Conservation (phyloP, 2,329 filamentous ascomycete species). For the Graphiopsis chlorocephala region DNA sequence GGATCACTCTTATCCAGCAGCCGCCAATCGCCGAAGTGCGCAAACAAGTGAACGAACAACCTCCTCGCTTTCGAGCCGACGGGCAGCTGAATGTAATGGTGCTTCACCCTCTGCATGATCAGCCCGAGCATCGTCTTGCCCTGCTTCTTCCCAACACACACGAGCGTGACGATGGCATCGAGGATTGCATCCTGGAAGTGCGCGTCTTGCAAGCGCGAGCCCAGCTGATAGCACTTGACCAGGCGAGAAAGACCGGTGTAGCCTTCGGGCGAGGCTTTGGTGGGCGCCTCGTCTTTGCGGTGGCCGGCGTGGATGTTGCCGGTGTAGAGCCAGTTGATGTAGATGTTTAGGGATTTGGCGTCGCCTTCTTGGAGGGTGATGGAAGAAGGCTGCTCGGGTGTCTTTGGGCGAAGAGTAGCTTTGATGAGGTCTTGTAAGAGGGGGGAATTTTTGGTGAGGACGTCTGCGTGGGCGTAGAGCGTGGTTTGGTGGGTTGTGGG, state of each 20-base stretch:
- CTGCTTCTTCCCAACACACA: background rate
- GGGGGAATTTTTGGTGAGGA: background rate
- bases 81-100: background rate
- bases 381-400: background rate
- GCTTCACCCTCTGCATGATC: background rate
- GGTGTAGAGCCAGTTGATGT: conserved; percentile 24
- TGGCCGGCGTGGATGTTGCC: conserved; percentile 8
- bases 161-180: conserved; percentile 1
- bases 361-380: conserved; percentile 19
- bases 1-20: conserved; percentile 1
- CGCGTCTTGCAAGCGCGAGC: conserved; percentile 21
- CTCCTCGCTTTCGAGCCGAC: background rate
- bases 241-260: conserved; percentile 6
- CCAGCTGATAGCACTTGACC: conserved; percentile 19
- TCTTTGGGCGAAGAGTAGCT: conserved; percentile 18
- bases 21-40: conserved; percentile 3
- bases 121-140: background rate
- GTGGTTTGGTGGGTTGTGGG: background rate
- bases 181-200: conserved; percentile 24
- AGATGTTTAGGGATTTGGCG: conserved; percentile 18
- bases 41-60: conserved; percentile 3
- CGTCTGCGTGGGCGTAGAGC: conserved; percentile 8
- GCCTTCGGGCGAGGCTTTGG: background rate
- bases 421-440: conserved; percentile 16
- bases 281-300: conserved; percentile 2